Conservation (phyloP, 345 rosid genomes). For the Linum tenue region DNA sequence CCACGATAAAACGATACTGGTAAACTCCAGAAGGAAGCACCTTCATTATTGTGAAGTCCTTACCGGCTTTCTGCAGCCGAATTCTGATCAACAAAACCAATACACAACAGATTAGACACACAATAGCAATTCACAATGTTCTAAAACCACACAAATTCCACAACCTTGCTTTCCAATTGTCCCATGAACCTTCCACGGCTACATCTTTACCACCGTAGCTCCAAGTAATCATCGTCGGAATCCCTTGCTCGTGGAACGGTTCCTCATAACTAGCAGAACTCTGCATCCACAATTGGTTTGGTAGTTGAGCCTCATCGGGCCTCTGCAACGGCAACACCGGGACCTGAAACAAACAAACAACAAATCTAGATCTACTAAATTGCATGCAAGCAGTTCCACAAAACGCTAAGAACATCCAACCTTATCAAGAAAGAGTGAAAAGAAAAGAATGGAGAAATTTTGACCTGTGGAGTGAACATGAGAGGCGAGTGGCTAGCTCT, state of each 20-base stretch:
- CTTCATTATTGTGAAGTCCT: conserved; percentile 89
- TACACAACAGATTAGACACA: conserved; percentile 3
- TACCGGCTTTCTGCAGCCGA: conserved; percentile 82
- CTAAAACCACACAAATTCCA: background rate
- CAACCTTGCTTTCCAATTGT: conserved; percentile 81
- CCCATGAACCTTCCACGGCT: conserved; percentile 96
- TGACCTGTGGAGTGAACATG: conserved; percentile 94
- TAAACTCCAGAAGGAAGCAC: conserved; percentile 94
- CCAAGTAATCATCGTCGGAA: conserved; percentile 96
- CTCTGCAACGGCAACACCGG: conserved; percentile 84
- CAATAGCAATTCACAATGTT: background rate
- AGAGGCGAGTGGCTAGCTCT: conserved; percentile 72
- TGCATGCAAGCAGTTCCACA: background rate
- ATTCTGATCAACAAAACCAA: conserved; percentile 45
- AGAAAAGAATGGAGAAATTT: background rate
- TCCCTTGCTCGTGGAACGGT: conserved; percentile 50
- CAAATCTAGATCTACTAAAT: background rate
- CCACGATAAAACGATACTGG: conserved; percentile 82
- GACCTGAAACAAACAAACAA: conserved; percentile 33
- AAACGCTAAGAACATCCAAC: no score
- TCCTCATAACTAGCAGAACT: conserved; percentile 47
- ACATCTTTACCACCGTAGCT: conserved; percentile 74
- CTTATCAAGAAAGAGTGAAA: no score
- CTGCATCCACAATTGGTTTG: conserved; percentile 55
- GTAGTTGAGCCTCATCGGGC: conserved; percentile 75